Conservation (phyloP, 2,329 filamentous ascomycete species). For the Alternaria viburni region DNA sequence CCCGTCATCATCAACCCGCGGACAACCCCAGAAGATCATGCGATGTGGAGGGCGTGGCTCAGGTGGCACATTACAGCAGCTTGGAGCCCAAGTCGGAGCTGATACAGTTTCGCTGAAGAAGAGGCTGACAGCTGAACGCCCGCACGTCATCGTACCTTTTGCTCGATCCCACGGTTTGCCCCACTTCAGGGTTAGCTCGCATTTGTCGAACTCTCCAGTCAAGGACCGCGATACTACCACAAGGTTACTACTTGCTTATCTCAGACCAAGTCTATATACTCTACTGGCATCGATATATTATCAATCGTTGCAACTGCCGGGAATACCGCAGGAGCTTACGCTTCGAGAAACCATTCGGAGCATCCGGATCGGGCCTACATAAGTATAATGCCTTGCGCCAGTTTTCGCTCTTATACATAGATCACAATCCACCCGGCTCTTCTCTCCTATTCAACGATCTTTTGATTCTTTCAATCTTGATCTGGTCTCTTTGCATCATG, state of each 20-base stretch:
- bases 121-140: not conserved
- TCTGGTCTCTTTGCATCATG: conserved; percentile 26
- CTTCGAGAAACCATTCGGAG: not conserved
- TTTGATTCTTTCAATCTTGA: not conserved
- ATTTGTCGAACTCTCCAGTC: not conserved
- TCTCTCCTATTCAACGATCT: not conserved
- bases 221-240: not conserved
- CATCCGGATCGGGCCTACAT: conserved; percentile 2
- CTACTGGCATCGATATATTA: not conserved
- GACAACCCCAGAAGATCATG: not conserved
- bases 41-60: not conserved
- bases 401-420: conserved; percentile 12
- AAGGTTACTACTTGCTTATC: not conserved
- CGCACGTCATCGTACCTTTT: not conserved
- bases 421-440: not conserved
- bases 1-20: not conserved
- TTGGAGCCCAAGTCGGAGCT: not conserved
- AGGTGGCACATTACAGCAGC: not conserved
- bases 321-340: not conserved
- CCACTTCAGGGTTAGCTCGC: not conserved
- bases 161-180: not conserved
- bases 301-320: not conserved
- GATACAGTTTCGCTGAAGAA: not conserved
- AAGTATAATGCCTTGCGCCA: conserved; percentile 14
- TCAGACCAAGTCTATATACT: not conserved